phyloP scores from a whole-genome alignment of 495 filamentous ascomycete species.

The Lasiosphaeria ovina region DNA sequence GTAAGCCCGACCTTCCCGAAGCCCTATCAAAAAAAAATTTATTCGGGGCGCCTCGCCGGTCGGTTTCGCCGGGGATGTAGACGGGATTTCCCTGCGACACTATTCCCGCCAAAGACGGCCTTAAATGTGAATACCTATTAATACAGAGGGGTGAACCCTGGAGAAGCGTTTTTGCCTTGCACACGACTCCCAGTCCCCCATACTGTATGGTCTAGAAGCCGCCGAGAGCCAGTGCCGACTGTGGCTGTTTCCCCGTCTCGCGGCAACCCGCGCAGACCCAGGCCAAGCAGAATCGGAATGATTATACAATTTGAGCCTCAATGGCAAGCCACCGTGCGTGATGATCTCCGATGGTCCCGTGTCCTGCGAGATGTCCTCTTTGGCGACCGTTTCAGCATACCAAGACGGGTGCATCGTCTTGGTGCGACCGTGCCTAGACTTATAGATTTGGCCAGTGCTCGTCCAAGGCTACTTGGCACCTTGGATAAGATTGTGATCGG shows the following conservation, averaged over 20 bases:
- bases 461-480: conserved; percentile 31
- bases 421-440: conserved; percentile 31
- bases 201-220: not conserved
- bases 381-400: conserved; percentile 12
- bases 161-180: no score
- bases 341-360: conserved; percentile 1
- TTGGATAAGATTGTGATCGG: conserved; percentile 33
- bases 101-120: no score
- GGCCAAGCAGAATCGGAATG: conserved; percentile 2
- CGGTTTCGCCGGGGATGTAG: no score
- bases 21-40: not conserved
- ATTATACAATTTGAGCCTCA: conserved; percentile 16
- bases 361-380: conserved; percentile 12
- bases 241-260: conserved; percentile 18
- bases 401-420: conserved; percentile 13
- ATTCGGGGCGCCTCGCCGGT: no score
- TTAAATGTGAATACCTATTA: no score
- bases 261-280: conserved; percentile 1
- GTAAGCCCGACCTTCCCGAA: conserved; percentile 8
- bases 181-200: not conserved
- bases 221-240: conserved; percentile 5
- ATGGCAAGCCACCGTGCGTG: conserved; percentile 4
- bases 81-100: no score
- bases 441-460: conserved; percentile 22
- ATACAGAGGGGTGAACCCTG: no score